Evolutionary conservation across 192 early-diverging fungal species (phyloP).

Genomic region (Thamnidium elegans): DNA sequence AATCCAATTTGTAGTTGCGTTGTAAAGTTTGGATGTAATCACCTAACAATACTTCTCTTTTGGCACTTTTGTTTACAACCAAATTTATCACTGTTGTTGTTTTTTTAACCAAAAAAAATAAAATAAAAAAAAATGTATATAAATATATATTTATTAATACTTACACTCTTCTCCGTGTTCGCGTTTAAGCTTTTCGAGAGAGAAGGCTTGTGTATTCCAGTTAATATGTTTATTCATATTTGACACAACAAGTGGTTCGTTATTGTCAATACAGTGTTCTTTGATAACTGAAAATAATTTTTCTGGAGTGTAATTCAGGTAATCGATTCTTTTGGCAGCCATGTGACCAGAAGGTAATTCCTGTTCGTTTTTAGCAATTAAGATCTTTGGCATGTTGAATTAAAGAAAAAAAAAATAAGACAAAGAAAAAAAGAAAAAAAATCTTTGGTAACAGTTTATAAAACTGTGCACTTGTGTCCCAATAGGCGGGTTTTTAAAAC

Average conservation of each 20-base stretch:
- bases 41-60: background rate
- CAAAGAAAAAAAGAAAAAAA: too few relatives aligned
- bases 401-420: background rate
- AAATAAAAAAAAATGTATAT: background rate
- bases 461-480: too few relatives aligned
- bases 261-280: slow-evolving; percentile 12
- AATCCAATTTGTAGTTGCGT: background rate
- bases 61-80: background rate
- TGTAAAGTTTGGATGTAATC: slow-evolving; percentile 1
- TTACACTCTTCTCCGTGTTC: slow-evolving; percentile 1
- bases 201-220: slow-evolving; percentile 13
- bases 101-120: too few relatives aligned
- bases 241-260: slow-evolving; percentile 22
- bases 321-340: background rate
- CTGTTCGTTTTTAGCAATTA: background rate
- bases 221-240: slow-evolving; percentile 3
- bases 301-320: background rate
- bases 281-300: background rate
- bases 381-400: background rate
- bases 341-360: background rate
- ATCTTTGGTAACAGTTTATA: too few relatives aligned
- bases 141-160: too few relatives aligned
- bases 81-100: background rate
- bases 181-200: background rate
- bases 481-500: too few relatives aligned